Evolutionary conservation across 2,329 filamentous ascomycete genomes (phyloP), one percentile per base, ranked within the genome.

Genomic region (Alternaria metachromatica): DNA sequence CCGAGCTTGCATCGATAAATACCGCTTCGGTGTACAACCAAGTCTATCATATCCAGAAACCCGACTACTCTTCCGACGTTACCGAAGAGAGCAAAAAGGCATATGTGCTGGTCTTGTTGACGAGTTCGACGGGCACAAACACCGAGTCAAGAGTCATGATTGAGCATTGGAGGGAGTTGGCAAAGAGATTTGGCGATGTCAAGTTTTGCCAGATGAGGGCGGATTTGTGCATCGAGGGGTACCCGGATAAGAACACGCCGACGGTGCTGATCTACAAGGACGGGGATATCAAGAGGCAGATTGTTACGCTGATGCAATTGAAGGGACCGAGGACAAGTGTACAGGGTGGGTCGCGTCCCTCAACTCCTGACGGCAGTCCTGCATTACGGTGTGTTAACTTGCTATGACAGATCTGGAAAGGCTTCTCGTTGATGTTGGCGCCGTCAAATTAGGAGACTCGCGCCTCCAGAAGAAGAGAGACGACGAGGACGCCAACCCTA

Each of bases 191-290:
- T 76, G 93, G 94, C 20, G 95, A 99, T 69, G 85, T 99, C 80
- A 99, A 99, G 82, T 99, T 99, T 81, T 98, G 95, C 80, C 93
- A 98, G 82, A 98, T 99, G 71, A 88, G 90, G 71, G 96, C 90
- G 7, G 90, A 93, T 76, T 89, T 97, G 82, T 97, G 96, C 62
- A 97, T 99, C 72, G 96, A 98, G 79, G 93, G 93, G 44, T 99
- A 99, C 80, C 96, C 96, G 2, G 96, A 98, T 74, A 87, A 88
- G 61, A 99, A 99, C 79, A 97, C 94, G 62, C 96, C 96, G 2
- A 99, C 96, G 0, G 93, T 99, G 37, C 78, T 99, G 66, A 88
- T 97, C 0, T 99, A 99, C 82, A 91, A 90, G 77, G 93, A 97
- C 73, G 94, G 93, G 18, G 93, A 99, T 77, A 97, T 99, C 69